A percentile compares a stretch with the other conserved stretches of the same genome.
phyloP scores from a whole-genome alignment of 2,329 filamentous ascomycete genomes.

The Claviceps sorghi region DNA sequence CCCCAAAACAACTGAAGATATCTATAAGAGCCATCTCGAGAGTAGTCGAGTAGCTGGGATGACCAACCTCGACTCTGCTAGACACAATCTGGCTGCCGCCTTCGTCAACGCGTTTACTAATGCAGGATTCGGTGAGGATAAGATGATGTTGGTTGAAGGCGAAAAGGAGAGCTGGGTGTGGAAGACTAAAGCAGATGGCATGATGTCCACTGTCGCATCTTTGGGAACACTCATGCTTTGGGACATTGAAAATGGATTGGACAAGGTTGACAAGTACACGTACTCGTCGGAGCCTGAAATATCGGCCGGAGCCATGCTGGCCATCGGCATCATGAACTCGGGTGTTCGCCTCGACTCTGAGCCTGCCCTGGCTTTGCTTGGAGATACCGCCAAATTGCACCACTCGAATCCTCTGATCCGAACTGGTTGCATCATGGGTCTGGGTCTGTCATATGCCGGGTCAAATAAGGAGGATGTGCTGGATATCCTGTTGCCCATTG shows the following conservation, averaged over 20 bases:
- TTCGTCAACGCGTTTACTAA: slow-evolving; percentile 98
- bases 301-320: slow-evolving; percentile 80
- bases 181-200: slow-evolving; percentile 98
- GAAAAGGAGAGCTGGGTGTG: slow-evolving; percentile 92
- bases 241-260: slow-evolving; percentile 83
- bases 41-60: slow-evolving; percentile 83
- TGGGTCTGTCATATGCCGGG: slow-evolving; percentile 86
- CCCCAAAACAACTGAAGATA: slow-evolving; percentile 93
- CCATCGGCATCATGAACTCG: slow-evolving; percentile 90
- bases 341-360: slow-evolving; percentile 83
- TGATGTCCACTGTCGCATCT: slow-evolving; percentile 91
- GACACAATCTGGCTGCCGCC: slow-evolving; percentile 87
- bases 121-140: slow-evolving; percentile 87
- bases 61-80: slow-evolving; percentile 87
- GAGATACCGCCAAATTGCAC: slow-evolving; percentile 64
- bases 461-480: slow-evolving; percentile 85
- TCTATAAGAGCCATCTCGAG: slow-evolving; percentile 98
- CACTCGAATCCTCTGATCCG: slow-evolving; percentile 64
- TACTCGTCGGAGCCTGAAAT: slow-evolving; percentile 69
- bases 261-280: slow-evolving; percentile 90
- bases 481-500: slow-evolving; percentile 71
- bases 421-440: slow-evolving; percentile 84
- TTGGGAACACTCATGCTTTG: slow-evolving; percentile 82
- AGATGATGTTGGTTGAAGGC: slow-evolving; percentile 88
- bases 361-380: slow-evolving; percentile 73